These are phyloP conservation scores for Papiliotrema nemorosa DNA, from an alignment of 1,284 basidiomycete species.

Conservation along the genomic window DNA sequence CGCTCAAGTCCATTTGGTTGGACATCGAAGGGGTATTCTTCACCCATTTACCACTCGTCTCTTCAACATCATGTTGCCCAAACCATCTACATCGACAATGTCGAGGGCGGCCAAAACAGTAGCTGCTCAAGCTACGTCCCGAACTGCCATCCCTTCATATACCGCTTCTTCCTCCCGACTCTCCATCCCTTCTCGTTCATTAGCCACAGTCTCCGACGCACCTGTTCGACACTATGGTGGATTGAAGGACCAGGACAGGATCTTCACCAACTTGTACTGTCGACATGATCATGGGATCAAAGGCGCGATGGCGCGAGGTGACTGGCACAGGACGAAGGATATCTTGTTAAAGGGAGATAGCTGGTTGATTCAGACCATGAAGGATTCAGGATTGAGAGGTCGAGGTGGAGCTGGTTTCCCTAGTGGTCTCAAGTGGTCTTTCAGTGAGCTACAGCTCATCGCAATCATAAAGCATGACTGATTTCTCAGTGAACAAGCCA, in stretches of 20 bases:
- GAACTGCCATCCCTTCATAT: neutral
- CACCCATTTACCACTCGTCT: neutral
- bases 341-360: constrained; percentile 90
- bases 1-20: no score
- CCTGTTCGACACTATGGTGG: constrained; percentile 84
- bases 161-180: constrained; percentile 6
- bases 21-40: no score
- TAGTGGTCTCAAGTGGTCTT: constrained; percentile 95
- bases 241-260: constrained; percentile 87
- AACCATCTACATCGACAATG: neutral
- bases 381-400: constrained; percentile 92
- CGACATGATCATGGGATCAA: constrained; percentile 84
- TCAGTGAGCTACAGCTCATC: constrained; percentile 67
- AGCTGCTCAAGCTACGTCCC: no score
- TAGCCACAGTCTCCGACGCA: constrained; percentile 71
- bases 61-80: constrained; percentile 2
- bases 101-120: neutral
- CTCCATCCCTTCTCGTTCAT: constrained; percentile 21
- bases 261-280: constrained; percentile 83
- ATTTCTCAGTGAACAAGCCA: constrained; percentile 74
- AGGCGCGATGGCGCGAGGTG: constrained; percentile 83
- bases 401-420: constrained; percentile 98
- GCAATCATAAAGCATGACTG: no score
- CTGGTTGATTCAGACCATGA: constrained; percentile 96
- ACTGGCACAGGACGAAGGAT: constrained; percentile 98